Base-by-base conservation (phyloP, 129 eudicot species). In the Logfia minima region DNA sequence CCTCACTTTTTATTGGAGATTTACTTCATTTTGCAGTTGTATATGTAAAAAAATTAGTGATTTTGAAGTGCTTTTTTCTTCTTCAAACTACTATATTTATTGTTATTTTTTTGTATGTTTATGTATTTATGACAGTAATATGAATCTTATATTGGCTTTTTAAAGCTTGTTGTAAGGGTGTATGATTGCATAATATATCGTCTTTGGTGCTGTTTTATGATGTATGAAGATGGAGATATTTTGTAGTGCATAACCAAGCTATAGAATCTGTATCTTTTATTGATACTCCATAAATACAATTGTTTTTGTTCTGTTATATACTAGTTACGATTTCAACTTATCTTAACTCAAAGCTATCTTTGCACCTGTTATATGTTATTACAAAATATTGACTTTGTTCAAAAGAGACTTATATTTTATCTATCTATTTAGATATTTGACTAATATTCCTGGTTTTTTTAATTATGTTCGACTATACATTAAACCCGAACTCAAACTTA, bases 231-330 rank as follows among this genome's bases (percentile, higher is more conserved):
- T 48, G 52, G 21, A 48, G 76, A 89, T 86, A 16, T 87, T 87
- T 28, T 81, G 68, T 0, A 75, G 72, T n/a, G 90, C 90, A 77
- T 43, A 89, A 26, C 82, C 91, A 22, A 92, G 76, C 7, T 82
- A 83, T 11, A 88, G 72, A 64, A 92, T 86, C 81, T 92, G 87
- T 60, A 41, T 41, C 82, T 6, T 23, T 43, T 52, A 34, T 0
- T 22, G 87, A 68, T 60, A 70, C 70, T 16, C 24, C 32, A 41
- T 8, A 41, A 8, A 9, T 41, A 41, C 48, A 41, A 41, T 41
- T 41, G 48, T 41, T 41, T 41, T 0, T 41, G 4, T 9, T 10
- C 14, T 41, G 14, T 41, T 39, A 8, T 39, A 9, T 37, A 37
- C 10, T 32, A 4, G 35, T 4, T 39, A 41, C 10, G 45, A 39